A percentile compares a stretch with the other conserved stretches of the same genome.
Conservation (phyloP, 805 yeast genomes). For the Cyberlindnera petersonii region DNA sequence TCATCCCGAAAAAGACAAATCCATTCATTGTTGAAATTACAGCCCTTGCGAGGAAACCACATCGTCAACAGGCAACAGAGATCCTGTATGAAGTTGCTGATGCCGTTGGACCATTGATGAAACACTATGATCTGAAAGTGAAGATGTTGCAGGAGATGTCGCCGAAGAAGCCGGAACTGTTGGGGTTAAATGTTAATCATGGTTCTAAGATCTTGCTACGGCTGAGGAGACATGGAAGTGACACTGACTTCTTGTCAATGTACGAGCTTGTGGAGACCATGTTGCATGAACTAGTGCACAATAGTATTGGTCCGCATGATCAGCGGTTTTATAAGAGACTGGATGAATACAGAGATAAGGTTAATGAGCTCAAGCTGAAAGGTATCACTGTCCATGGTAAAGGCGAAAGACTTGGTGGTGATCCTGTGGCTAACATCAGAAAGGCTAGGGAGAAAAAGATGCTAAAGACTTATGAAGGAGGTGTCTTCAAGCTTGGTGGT, state of each 20-base stretch:
- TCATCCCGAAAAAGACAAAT: constrained; percentile 29
- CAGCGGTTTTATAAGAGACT: constrained; percentile 58
- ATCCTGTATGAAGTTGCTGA: constrained; percentile 66
- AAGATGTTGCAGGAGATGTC: constrained; percentile 72
- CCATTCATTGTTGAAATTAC: constrained; percentile 30
- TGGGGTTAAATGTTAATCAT: constrained; percentile 79
- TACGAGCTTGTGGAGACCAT: constrained; percentile 72
- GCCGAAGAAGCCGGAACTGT: constrained; percentile 59
- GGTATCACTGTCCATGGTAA: constrained; percentile 24
- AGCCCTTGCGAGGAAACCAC: constrained; percentile 46
- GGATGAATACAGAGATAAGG: constrained; percentile 45
- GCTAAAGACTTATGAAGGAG: constrained; percentile 26
- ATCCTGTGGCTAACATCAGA: constrained; percentile 29
- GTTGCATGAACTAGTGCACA: constrained; percentile 87
- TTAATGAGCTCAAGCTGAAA: constrained; percentile 38
- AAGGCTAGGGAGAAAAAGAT: constrained; percentile 40
- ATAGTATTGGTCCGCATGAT: constrained; percentile 77
- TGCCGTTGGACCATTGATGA: constrained; percentile 75
- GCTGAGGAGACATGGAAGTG: constrained; percentile 56
- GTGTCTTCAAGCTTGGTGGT: constrained; percentile 13
- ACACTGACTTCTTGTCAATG: constrained; percentile 53
- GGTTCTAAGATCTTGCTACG: constrained; percentile 74
- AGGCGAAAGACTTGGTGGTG: constrained; percentile 21
- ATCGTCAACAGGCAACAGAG: constrained; percentile 48
- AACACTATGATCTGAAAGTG: constrained; percentile 60